Evolutionary conservation across 768 basidiomycete species (phyloP), one percentile per base, ranked within the genome.

Genomic region (Tremella yokohamensis): DNA sequence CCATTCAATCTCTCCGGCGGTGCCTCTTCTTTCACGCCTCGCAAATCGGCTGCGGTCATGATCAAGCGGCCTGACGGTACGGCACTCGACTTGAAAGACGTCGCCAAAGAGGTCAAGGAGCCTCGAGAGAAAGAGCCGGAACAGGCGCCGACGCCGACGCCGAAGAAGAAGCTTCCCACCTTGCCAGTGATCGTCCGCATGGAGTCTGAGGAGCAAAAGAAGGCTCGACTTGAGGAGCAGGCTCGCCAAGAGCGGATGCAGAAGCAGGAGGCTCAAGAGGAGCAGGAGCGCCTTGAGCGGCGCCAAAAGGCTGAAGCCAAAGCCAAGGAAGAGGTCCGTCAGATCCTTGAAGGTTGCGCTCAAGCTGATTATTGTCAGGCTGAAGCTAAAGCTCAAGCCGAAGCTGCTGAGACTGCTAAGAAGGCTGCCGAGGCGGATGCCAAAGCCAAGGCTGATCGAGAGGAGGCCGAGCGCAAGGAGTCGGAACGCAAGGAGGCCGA

Each of bases 281-380:
- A 69, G 56, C 55, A 70, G 54, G 76, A 76, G 52, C 55, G 72
- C 19, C 65, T 66, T 49, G 68, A 70, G 74, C 55, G 83, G 79
- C 9, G 88, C 64, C 48, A 56, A 59, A 42, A 67, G 69, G 19
- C 61, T 65, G 25, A 69, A 75, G 57, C 62, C 34, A 64, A 63
- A 47, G 57, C 50, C 69, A 56, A 82, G 53, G 79, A 78, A 3
- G 84, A 76, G 34, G 77, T 89, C n/a, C 84, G 84, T 48, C 70
- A 84, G 67, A 38, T 84, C n/a, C 42, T 83, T 0, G 55, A 51
- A 42, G 19, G 13, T 38, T 12, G 38, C 24, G 11, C 37, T 3
- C 51, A 18, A n/a, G 24, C 61, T 34, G 60, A 54, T 11, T 6
- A 6, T 34, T 11, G 29, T 40, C 58, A 59, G 19, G 63, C 68